A percentile compares a stretch with the other conserved stretches of the same genome.
Conservation (phyloP, 441 rosid species). For the Pelargonium exstipulatum region DNA sequence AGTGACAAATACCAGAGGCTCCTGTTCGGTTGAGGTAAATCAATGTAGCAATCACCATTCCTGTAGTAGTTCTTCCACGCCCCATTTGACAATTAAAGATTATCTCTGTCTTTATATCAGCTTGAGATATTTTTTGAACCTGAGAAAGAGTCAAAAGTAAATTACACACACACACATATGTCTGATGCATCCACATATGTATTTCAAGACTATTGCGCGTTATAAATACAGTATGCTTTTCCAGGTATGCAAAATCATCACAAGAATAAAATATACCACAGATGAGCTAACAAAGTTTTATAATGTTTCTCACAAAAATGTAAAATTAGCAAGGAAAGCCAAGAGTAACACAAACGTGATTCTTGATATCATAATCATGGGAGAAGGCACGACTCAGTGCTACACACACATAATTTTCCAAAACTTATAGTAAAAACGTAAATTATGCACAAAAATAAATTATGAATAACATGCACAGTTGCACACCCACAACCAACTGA, state of each 20-base stretch:
- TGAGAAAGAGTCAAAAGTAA: conserved; percentile 29
- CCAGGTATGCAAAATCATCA: background rate
- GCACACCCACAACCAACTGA: too few species aligned
- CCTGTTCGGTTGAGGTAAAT: conserved; percentile 85
- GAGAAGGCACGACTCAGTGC: background rate
- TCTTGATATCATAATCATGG: background rate
- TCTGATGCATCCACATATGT: conserved; percentile 5
- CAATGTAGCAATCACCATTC: conserved; percentile 97
- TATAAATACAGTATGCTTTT: background rate
- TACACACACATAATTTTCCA: too few species aligned
- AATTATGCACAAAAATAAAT: background rate
- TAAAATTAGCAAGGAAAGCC: background rate
- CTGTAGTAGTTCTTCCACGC: conserved; percentile 96
- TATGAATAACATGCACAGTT: background rate
- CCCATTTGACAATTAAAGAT: conserved; percentile 99
- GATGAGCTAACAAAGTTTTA: background rate
- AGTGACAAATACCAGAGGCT: conserved; percentile 64
- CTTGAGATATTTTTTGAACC: conserved; percentile 82
- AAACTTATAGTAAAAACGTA: background rate
- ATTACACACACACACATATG: conserved; percentile 6
- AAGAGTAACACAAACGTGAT: background rate
- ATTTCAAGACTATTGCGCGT: conserved; percentile 5
- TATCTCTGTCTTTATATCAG: conserved; percentile 65
- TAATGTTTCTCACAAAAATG: conserved; percentile 9
- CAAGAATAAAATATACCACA: background rate